Evolutionary conservation across 805 yeast species (phyloP), one percentile per base, ranked within the genome.

Genomic region (Hyphopichia homilentoma): DNA sequence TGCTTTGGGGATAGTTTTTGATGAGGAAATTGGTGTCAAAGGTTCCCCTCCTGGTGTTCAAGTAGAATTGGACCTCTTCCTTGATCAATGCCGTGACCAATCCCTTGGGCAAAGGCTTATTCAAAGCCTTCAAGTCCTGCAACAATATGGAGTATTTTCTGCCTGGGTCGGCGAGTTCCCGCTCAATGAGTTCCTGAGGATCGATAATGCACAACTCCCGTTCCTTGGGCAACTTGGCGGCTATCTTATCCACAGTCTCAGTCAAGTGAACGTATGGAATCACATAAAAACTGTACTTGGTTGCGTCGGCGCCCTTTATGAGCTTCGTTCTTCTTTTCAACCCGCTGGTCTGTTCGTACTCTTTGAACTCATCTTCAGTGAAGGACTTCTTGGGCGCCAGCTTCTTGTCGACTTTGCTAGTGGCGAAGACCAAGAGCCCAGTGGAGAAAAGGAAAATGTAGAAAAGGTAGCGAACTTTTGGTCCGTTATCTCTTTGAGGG

Each of bases 1-100:
- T 69, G 16, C 67, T 64, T 30, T 65, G 68, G 3, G 90, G 89
- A 48, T 74, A 82, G 45, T 79, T 75, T 17, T 72, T 48, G 30
- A 83, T 52, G 0, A 79, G 43, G 22, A 78, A 73, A 24, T 63
- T 61, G 19, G 77, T 72, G 20, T 69, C 62, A 15, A 62, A 46
- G 15, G 66, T 65, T 3, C 70, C 45, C 17, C 45, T 47, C 8
- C 64, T 44, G 1, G 71, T 66, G 37, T 61, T 66, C 38, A 59
- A 33, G 32, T 47, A 64, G 24, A 50, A 40, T 7, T 44, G 31
- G 7, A 71, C 52, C 28, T 66, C 66, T 29, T 61, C 49, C 34
- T 65, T 65, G 18, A 76, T 48, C 33, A 76, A 54, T 7, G 77
- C 77, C 1, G 80, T 73, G 37, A 75, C 50, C 22, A 76, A 50